Evolutionary conservation across 164 flowering plant genomes (phyloP).

Genomic region (Macadamia tetraphylla): DNA sequence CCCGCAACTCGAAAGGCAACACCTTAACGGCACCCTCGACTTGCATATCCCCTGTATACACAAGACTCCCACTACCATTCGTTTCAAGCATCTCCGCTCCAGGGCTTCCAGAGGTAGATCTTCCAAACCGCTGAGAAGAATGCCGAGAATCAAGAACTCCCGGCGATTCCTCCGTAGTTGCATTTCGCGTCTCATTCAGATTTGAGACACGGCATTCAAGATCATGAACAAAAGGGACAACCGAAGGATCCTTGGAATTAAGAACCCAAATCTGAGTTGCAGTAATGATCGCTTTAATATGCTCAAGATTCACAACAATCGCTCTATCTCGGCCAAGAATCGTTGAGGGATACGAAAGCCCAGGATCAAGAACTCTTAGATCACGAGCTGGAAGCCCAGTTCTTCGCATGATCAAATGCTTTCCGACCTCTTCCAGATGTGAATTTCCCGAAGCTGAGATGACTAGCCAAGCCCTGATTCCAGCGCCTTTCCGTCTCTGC

Average conservation of each 20-base stretch:
- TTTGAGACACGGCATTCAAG: conserved; percentile 4
- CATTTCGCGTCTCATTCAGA: not conserved
- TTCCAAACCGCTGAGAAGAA: not conserved
- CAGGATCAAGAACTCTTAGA: conserved; percentile 17
- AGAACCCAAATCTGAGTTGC: conserved; percentile 12
- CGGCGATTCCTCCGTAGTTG: not conserved
- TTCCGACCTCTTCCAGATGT: conserved; percentile 7
- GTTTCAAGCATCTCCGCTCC: not conserved
- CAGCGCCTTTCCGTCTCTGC: conserved; percentile 10
- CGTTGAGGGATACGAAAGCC: conserved; percentile 17
- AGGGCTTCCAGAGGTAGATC: not conserved
- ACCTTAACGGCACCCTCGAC: conserved; percentile 2
- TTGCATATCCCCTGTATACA: not conserved
- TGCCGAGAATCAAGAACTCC: not conserved
- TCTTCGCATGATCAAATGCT: conserved; percentile 17
- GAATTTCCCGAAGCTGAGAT: not conserved
- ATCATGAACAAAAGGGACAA: conserved; percentile 12
- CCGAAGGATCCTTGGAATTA: conserved; percentile 10
- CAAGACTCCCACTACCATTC: not conserved
- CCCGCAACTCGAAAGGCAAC: conserved; percentile 19
- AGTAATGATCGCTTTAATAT: conserved; percentile 16
- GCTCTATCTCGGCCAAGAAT: conserved; percentile 17
- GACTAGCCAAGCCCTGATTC: conserved; percentile 12
- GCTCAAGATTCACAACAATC: conserved; percentile 19
- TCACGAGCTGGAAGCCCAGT: conserved; percentile 21